These are phyloP conservation scores for Cercospora beticola DNA, from an alignment of 2,329 filamentous ascomycete genomes.

Conservation along the genomic window DNA sequence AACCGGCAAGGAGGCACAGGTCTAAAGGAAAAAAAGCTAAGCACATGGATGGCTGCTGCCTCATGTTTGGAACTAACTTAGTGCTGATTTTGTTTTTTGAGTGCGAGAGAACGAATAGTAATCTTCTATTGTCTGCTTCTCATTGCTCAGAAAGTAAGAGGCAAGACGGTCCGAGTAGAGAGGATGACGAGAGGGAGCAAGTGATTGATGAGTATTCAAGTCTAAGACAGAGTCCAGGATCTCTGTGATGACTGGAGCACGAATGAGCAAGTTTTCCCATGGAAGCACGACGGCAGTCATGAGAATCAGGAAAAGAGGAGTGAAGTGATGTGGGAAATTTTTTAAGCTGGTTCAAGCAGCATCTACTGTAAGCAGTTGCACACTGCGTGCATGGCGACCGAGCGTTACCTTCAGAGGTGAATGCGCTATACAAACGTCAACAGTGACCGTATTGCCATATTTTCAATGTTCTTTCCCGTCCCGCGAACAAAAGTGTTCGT, in stretches of 20 bases:
- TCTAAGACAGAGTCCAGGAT: too few species aligned
- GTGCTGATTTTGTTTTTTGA: background rate
- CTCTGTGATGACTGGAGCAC: background rate
- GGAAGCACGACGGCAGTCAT: background rate
- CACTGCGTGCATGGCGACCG: background rate
- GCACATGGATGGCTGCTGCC: too few species aligned
- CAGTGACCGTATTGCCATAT: background rate
- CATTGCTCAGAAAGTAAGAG: background rate
- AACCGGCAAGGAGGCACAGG: background rate
- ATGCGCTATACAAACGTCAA: background rate
- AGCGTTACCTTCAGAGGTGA: background rate
- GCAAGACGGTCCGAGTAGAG: too few species aligned
- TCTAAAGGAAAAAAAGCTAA: background rate
- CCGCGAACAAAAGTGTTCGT: background rate
- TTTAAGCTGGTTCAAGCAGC: background rate
- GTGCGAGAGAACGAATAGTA: background rate
- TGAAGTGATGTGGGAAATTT: background rate
- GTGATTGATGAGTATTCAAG: too few species aligned
- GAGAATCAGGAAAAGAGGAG: background rate
- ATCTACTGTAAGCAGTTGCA: background rate
- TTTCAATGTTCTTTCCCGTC: background rate
- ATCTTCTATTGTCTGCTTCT: background rate
- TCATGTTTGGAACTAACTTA: too few species aligned
- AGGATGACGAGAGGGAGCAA: too few species aligned
- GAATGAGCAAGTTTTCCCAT: background rate